These are phyloP conservation scores for Chrysopogon serrulatus DNA, from an alignment of 176 grass and related monocot species.

Conservation along the genomic window DNA sequence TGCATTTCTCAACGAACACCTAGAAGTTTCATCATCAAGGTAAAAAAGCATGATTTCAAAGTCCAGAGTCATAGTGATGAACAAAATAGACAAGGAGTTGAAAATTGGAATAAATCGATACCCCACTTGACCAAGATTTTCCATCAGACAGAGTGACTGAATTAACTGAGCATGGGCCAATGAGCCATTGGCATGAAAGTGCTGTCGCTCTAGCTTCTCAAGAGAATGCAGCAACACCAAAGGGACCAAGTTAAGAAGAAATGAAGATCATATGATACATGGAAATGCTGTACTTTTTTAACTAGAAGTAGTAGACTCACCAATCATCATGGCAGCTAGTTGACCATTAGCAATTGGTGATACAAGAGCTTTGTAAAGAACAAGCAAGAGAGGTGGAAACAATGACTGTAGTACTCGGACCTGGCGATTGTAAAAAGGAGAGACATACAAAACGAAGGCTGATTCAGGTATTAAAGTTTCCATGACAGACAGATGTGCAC, in stretches of 20 bases:
- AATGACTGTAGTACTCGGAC: conserved; percentile 64
- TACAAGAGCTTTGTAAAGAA: conserved; percentile 76
- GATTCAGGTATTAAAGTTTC: background rate
- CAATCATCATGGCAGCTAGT: conserved; percentile 68
- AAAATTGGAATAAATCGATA: no score
- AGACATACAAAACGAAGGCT: background rate
- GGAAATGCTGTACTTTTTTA: background rate
- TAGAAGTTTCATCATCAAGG: conserved; percentile 16
- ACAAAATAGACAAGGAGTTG: no score
- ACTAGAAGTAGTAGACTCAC: conserved; percentile 35
- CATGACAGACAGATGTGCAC: background rate
- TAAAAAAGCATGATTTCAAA: background rate
- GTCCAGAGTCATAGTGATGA: background rate
- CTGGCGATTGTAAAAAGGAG: conserved; percentile 26
- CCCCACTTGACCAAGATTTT: no score
- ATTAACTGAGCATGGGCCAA: no score
- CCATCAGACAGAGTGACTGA: no score
- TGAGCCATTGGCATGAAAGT: no score
- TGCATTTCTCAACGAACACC: conserved; percentile 79
- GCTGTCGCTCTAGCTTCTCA: no score
- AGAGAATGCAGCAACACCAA: no score
- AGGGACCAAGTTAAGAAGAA: background rate
- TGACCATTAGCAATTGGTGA: conserved; percentile 60
- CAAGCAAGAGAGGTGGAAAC: conserved; percentile 66
- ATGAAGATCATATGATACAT: background rate